phyloP scores from a whole-genome alignment of 2,329 filamentous ascomycete species.

The Colletotrichum trifolii region DNA sequence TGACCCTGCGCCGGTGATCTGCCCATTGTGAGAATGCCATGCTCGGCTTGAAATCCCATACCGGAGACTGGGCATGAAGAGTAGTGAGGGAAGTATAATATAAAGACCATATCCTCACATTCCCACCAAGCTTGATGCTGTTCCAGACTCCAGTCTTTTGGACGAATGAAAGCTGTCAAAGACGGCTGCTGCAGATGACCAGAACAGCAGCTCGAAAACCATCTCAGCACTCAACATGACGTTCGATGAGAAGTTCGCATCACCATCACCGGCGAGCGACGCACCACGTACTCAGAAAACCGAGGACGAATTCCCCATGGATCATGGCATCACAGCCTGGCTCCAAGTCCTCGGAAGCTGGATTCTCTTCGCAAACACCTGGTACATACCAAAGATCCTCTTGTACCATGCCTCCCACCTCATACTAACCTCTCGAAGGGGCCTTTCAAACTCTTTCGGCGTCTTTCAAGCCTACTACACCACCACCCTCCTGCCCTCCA shows the following conservation, averaged over 20 bases:
- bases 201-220: too few relatives aligned
- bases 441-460: constrained; percentile 57
- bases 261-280: not conserved
- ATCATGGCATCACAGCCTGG: constrained; percentile 56
- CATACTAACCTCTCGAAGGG: constrained; percentile 45
- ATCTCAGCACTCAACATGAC: too few relatives aligned
- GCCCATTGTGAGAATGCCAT: not conserved
- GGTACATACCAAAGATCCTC: constrained; percentile 8
- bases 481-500: constrained; percentile 41
- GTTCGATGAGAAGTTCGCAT: not conserved
- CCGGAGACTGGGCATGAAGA: not conserved
- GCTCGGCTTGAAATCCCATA: constrained; percentile 14
- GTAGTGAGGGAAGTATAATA: not conserved
- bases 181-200: too few relatives aligned
- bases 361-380: constrained; percentile 61
- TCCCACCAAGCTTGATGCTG: too few relatives aligned
- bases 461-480: constrained; percentile 65
- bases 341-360: constrained; percentile 58
- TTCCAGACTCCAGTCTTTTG: too few relatives aligned
- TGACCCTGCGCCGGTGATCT: not conserved
- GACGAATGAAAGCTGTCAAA: too few relatives aligned
- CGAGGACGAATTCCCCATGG: constrained; percentile 23
- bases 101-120: not conserved
- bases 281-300: not conserved
- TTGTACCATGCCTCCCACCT: not conserved